Evolutionary conservation across 768 basidiomycete genomes (phyloP).

Genomic region (Amylocystis lapponica): DNA sequence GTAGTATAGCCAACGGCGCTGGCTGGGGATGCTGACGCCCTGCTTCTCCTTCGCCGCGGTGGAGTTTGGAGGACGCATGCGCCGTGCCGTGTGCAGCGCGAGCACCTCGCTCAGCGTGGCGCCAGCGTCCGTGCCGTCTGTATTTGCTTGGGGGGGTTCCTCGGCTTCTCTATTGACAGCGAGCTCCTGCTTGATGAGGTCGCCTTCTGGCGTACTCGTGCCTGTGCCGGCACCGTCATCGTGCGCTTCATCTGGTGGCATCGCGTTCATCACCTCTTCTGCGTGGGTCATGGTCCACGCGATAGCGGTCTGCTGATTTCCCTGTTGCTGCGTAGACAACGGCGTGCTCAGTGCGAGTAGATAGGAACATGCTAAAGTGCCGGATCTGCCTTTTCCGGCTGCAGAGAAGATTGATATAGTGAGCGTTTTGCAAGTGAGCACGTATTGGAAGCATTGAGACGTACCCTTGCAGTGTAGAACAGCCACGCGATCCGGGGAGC

Average conservation of each 20-base stretch:
- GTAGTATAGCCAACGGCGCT: slow-evolving; percentile 74
- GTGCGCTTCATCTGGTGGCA: slow-evolving; percentile 37
- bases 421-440: neutral
- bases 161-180: neutral
- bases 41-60: slow-evolving; percentile 28
- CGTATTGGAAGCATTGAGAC: neutral
- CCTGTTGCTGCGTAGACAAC: slow-evolving; percentile 42
- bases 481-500: slow-evolving; percentile 58
- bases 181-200: slow-evolving; percentile 16
- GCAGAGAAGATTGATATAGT: neutral
- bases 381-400: slow-evolving; percentile 84
- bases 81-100: slow-evolving; percentile 60
- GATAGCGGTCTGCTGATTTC: slow-evolving; percentile 40
- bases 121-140: neutral
- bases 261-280: slow-evolving; percentile 41
- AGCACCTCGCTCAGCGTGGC: slow-evolving; percentile 37
- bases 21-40: slow-evolving; percentile 78
- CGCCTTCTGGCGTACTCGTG: slow-evolving; percentile 1
- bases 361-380: slow-evolving; percentile 81
- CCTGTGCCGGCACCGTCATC: slow-evolving; percentile 8
- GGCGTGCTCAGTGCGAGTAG: slow-evolving; percentile 53
- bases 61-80: slow-evolving; percentile 49
- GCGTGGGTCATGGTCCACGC: slow-evolving; percentile 44
- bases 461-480: slow-evolving; percentile 87
- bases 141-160: neutral